phyloP scores from a whole-genome alignment of 371 early-diverging fungal genomes.

The Smittium culicis region DNA sequence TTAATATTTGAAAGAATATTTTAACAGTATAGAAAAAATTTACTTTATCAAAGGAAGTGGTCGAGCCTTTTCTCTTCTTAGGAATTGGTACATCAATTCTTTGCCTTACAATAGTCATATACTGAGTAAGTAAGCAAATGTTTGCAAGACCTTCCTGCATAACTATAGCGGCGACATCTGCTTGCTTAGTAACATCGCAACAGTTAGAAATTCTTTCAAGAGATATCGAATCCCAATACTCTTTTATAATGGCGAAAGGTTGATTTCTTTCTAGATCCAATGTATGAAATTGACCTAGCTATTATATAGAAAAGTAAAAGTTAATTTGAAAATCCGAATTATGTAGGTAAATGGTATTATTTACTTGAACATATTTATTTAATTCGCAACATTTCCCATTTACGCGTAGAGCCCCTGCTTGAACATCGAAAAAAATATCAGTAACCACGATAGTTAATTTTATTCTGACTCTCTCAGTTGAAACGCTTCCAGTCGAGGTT shows the following conservation, averaged over 20 bases:
- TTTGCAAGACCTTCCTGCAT: constrained; percentile 93
- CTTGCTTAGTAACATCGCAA: constrained; percentile 78
- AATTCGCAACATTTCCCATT: too few species aligned
- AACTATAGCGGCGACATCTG: constrained; percentile 88
- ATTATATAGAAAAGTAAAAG: too few species aligned
- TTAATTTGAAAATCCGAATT: too few species aligned
- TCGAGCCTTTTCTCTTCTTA: constrained; percentile 77
- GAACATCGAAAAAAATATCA: too few species aligned
- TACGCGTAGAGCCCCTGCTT: too few species aligned
- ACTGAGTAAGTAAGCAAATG: constrained; percentile 79
- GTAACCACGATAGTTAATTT: too few species aligned
- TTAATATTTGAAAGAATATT: too few species aligned
- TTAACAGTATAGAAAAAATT: neutral
- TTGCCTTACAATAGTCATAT: constrained; percentile 89
- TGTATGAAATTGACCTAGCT: constrained; percentile 91
- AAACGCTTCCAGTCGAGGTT: too few species aligned
- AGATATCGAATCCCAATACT: constrained; percentile 79
- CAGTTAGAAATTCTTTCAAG: constrained; percentile 75
- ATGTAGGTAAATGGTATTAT: too few species aligned
- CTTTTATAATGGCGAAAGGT: constrained; percentile 74
- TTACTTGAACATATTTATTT: too few species aligned
- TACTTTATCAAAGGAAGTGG: constrained; percentile 78
- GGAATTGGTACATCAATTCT: constrained; percentile 84
- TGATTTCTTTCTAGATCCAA: constrained; percentile 83
- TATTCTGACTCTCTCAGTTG: too few species aligned